A percentile compares a stretch with the other conserved stretches of the same genome.
These are phyloP conservation scores for Monascus purpureus DNA, from an alignment of 495 filamentous ascomycete genomes.

Conservation along the genomic window DNA sequence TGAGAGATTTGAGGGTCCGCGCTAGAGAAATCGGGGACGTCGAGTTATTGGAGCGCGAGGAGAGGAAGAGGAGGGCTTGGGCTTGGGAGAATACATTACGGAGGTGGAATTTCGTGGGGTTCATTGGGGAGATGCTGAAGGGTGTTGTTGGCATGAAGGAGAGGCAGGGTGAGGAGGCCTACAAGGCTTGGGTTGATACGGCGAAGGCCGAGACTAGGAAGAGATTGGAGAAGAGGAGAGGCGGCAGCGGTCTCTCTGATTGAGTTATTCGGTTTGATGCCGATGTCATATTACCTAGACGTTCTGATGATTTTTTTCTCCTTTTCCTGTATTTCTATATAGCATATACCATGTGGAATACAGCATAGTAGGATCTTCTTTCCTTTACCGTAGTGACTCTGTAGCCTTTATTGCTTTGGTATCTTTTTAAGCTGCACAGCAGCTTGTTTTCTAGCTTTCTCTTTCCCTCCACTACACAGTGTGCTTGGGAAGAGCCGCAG, in stretches of 20 bases:
- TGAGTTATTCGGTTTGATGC: too few relatives aligned
- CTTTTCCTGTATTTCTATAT: too few relatives aligned
- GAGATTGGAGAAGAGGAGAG: slow-evolving; percentile 44
- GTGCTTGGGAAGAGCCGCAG: too few relatives aligned
- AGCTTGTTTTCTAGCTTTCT: too few relatives aligned
- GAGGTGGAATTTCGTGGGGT: slow-evolving; percentile 91
- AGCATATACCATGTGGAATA: too few relatives aligned
- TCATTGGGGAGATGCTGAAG: slow-evolving; percentile 82
- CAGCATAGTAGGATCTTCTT: too few relatives aligned
- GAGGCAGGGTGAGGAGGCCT: slow-evolving; percentile 41
- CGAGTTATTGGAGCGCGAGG: slow-evolving; percentile 65
- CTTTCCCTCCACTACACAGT: too few relatives aligned
- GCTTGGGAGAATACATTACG: slow-evolving; percentile 91
- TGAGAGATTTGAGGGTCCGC: slow-evolving; percentile 58
- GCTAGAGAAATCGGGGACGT: slow-evolving; percentile 73
- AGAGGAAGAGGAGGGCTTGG: slow-evolving; percentile 76
- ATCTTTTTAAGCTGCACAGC: too few relatives aligned
- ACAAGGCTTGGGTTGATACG: slow-evolving; percentile 65
- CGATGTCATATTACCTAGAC: too few relatives aligned
- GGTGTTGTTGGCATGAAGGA: slow-evolving; percentile 64
- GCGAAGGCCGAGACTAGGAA: slow-evolving; percentile 58
- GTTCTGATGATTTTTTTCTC: too few relatives aligned
- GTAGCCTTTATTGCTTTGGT: too few relatives aligned
- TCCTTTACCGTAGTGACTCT: too few relatives aligned
- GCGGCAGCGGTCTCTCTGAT: slow-evolving; percentile 9